Conservation (phyloP, 148 eudicot species). For the Gaultheria prostrata region DNA sequence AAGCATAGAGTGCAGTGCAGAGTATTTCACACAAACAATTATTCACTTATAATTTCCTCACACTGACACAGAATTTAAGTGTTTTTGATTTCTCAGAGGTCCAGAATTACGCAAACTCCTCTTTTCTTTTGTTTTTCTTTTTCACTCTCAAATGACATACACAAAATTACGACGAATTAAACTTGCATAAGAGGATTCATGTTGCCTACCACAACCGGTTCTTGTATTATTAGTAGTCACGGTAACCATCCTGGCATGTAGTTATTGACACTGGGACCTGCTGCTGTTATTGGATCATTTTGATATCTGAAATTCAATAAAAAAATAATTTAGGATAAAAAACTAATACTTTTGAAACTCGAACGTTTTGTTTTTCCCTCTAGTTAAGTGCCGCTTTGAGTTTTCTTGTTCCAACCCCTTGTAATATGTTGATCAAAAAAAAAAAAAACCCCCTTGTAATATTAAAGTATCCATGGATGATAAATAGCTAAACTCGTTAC, state of each 20-base stretch:
- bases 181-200: not conserved
- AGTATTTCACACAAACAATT: not conserved
- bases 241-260: slow-evolving; percentile 70
- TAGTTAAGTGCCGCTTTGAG: not conserved
- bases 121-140: not conserved
- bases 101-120: not conserved
- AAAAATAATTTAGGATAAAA: not conserved
- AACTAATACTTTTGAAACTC: not conserved
- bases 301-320: slow-evolving; percentile 47
- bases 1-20: not conserved
- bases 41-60: not conserved
- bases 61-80: not conserved
- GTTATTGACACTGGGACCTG: slow-evolving; percentile 62
- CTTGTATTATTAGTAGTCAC: slow-evolving; percentile 7
- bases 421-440: no score
- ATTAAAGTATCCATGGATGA: no score
- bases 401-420: not conserved
- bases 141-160: not conserved
- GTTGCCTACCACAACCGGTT: not conserved
- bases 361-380: not conserved
- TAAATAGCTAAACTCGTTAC: no score
- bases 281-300: slow-evolving; percentile 48
- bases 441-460: no score
- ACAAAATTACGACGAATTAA: not conserved
- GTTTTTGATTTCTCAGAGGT: not conserved